Percentiles rank a stretch among this genome's conserved stretches.
phyloP scores from a whole-genome alignment of 208 protist species.

The Acanthamoeba sp. region DNA sequence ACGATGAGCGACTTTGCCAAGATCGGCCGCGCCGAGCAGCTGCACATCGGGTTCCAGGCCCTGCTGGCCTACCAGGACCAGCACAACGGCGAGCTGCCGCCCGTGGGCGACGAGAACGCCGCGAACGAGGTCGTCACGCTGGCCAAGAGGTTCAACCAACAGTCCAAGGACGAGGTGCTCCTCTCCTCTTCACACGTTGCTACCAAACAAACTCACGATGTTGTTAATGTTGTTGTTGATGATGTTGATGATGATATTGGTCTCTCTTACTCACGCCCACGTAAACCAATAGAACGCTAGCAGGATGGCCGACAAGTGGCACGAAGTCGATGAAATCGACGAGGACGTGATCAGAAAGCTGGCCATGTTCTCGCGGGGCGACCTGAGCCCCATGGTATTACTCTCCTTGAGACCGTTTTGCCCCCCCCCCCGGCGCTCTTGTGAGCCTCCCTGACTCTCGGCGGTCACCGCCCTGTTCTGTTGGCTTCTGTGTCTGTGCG shows the following conservation, averaged over 20 bases:
- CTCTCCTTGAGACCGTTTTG: too few relatives aligned
- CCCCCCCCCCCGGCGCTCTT: too few relatives aligned
- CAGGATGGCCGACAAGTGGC: not conserved
- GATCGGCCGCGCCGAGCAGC: slow-evolving; percentile 65
- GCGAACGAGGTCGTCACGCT: slow-evolving; percentile 76
- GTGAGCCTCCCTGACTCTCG: too few relatives aligned
- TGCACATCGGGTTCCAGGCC: slow-evolving; percentile 77
- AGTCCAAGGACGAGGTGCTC: not conserved
- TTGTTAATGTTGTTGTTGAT: too few relatives aligned
- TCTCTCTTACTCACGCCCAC: not conserved
- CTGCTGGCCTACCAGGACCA: slow-evolving; percentile 53
- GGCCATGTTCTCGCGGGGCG: slow-evolving; percentile 84
- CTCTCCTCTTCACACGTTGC: not conserved
- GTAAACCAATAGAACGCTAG: not conserved
- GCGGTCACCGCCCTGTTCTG: too few relatives aligned
- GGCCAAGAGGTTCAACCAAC: slow-evolving; percentile 53
- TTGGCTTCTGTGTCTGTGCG: too few relatives aligned
- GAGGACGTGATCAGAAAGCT: slow-evolving; percentile 83
- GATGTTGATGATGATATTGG: too few relatives aligned
- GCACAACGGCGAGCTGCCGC: not conserved
- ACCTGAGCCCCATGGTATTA: slow-evolving; percentile 76
- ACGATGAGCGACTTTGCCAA: slow-evolving; percentile 91
- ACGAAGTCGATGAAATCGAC: slow-evolving; percentile 83
- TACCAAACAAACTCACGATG: too few relatives aligned
- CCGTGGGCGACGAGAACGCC: slow-evolving; percentile 67